Base-by-base conservation (phyloP, 179 eudicot genomes). In the Monotropa hypopitys region DNA sequence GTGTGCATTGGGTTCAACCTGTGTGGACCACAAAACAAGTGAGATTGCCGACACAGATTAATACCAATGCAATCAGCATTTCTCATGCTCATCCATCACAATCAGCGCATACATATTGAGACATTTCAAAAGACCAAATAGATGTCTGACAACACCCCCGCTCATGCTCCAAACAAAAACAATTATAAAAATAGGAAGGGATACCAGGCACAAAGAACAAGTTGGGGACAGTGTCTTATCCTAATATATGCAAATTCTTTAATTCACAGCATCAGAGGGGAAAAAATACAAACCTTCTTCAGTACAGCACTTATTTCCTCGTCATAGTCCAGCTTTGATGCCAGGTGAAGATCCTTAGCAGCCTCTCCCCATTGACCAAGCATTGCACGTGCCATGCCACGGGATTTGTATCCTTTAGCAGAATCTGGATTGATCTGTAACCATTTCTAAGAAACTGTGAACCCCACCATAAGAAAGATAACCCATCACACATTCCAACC, bases 311-410 rank as follows among this genome's bases (percentile, higher is more conserved):
- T 82, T 47, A 95, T 84, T 83, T 95, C 99, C 88, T 95, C 99
- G 82, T 95, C 98, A 81, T 78, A 93, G 81, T 95, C 99, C 56
- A 95, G 79, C 18, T 79, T 95, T 18, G 98, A 91, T 51, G 99
- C 99, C 84, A 91, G 76, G 80, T 93, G 98, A 75, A 95, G 97
- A 88, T 95, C 99, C 84, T 93, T 93, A 18, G 97, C 97, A 79
- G 98, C 92, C 77, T 91, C 95, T 89, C 83, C 89, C 97, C 99
- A 95, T 56, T 90, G 87, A 28, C 97, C 99, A 75, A 95, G 92
- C 99, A 95, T 85, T 63, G 99, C 89, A 73, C 85, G 86, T 18
- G 99, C 97, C 84, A 95, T 88, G 69, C 98, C 98, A 35, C 97
- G 92, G 23, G 95, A 81, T 81, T 95, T 95, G 85, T 91, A 86